A percentile compares a stretch with the other conserved stretches of the same genome.
These are phyloP conservation scores for Salix arbutifolia DNA, from an alignment of 345 rosid genomes.

Conservation along the genomic window DNA sequence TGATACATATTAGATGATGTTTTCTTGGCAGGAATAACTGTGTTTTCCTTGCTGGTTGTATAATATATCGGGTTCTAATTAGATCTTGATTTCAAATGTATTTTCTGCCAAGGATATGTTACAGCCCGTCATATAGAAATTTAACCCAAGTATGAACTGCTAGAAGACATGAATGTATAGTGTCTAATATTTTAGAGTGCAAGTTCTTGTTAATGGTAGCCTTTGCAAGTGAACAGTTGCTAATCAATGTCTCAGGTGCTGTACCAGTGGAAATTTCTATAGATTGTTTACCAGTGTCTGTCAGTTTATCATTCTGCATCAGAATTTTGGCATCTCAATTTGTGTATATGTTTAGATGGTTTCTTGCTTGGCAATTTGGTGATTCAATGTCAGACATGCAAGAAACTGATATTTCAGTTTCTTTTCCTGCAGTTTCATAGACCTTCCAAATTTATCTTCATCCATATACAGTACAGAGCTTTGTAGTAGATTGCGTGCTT, in stretches of 20 bases:
- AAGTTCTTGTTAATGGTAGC: no score
- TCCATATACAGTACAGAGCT: slow-evolving; percentile 93
- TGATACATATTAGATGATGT: not conserved
- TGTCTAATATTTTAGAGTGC: no score
- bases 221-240: not conserved
- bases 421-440: slow-evolving; percentile 65
- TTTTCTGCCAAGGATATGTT: not conserved
- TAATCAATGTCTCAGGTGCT: not conserved
- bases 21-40: not conserved
- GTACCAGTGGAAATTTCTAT: not conserved
- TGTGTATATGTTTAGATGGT: not conserved
- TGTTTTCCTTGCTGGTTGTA: no score
- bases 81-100: not conserved
- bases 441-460: slow-evolving; percentile 83
- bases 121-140: no score
- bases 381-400: not conserved
- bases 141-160: no score
- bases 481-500: slow-evolving; percentile 75
- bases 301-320: no score
- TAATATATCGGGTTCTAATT: not conserved
- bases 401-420: slow-evolving; percentile 19
- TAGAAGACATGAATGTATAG: no score
- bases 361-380: not conserved
- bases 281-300: no score
- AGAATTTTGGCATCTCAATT: not conserved